Evolutionary conservation across 495 filamentous ascomycete species (phyloP).

Genomic region (Aspergillus taichungensis): DNA sequence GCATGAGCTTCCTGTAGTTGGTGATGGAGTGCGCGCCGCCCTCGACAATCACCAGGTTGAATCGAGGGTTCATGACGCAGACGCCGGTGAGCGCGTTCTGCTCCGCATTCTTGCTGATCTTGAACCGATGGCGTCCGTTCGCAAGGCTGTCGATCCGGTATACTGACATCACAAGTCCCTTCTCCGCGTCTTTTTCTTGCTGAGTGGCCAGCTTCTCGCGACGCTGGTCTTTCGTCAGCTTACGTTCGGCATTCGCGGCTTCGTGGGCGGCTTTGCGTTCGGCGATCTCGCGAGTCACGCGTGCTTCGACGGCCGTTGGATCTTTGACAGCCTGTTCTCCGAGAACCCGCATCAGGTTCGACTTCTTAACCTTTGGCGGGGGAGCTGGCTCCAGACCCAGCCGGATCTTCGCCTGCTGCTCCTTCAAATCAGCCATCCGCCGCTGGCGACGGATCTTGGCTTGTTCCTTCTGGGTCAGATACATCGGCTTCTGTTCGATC

Average conservation of each 20-base stretch:
- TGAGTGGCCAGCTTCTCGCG: constrained; percentile 76
- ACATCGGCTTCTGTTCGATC: constrained; percentile 80
- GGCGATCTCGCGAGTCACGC: constrained; percentile 82
- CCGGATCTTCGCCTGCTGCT: constrained; percentile 90
- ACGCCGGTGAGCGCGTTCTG: constrained; percentile 78
- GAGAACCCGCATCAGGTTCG: constrained; percentile 94
- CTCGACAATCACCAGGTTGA: constrained; percentile 86
- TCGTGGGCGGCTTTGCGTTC: constrained; percentile 74
- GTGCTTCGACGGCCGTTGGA: constrained; percentile 91
- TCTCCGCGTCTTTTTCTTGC: constrained; percentile 78
- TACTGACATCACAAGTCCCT: constrained; percentile 74
- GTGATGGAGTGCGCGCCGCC: constrained; percentile 73
- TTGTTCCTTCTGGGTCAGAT: constrained; percentile 82
- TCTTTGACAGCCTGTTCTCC: constrained; percentile 96
- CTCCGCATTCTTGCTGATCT: constrained; percentile 84
- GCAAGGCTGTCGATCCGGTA: constrained; percentile 82
- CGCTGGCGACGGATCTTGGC: constrained; percentile 84
- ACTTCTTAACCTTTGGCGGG: constrained; percentile 89
- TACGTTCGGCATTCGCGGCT: constrained; percentile 72
- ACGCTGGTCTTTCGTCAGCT: constrained; percentile 82
- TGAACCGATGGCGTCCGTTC: constrained; percentile 87
- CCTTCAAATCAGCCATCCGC: constrained; percentile 85
- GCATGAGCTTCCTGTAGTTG: constrained; percentile 82
- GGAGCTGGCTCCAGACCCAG: constrained; percentile 83
- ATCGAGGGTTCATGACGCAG: constrained; percentile 78